Evolutionary conservation across 1,284 basidiomycete genomes (phyloP), one percentile per base, ranked within the genome.

Genomic region (Inonotus obliquus): DNA sequence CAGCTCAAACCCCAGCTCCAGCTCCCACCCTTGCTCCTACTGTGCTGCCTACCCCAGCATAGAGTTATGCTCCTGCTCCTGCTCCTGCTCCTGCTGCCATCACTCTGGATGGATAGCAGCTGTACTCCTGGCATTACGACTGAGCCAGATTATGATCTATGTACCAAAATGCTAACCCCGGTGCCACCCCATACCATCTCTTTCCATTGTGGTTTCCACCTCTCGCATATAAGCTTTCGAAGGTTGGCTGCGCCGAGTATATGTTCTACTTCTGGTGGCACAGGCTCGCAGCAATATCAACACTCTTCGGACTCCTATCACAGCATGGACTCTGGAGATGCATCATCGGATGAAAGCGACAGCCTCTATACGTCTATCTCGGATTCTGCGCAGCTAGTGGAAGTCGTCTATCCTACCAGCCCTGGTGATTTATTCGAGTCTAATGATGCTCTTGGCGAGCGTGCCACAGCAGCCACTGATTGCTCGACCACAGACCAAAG

Each of bases 331-430:
- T n/a, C n/a, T n/a, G n/a, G n/a, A n/a, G n/a, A n/a, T 29, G 32
- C 29, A 9, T 63, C 61, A n/a, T 63, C 61, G 19, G 61, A 63
- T 48, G 61, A 63, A n/a, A 57, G 61, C 2, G 61, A 63, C 14
- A 57, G 54, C 6, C 49, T 63, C n/a, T 25, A 59, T 21, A 63
- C 61, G 32, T 57, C 61, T n/a, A n/a, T 59, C 9, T 61, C 57
- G 17, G 55, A 62, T 19, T 53, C 48, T 41, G 48, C 47, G 23
- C 55, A 57, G 39, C 54, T 62, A 32, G 25, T 62, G 11, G 38
- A 58, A 27, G 44, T 62, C 13, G 61, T 55, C 41, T 57, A 48
- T 37, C 48, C 53, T 35, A 23, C 54, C 57, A 41, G 52, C 27
- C 25, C 47, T 7, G 19, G 54, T 35, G 41, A 49, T 14, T 14